phyloP scores from a whole-genome alignment of 495 filamentous ascomycete species.

The Glarea lozoyensis region DNA sequence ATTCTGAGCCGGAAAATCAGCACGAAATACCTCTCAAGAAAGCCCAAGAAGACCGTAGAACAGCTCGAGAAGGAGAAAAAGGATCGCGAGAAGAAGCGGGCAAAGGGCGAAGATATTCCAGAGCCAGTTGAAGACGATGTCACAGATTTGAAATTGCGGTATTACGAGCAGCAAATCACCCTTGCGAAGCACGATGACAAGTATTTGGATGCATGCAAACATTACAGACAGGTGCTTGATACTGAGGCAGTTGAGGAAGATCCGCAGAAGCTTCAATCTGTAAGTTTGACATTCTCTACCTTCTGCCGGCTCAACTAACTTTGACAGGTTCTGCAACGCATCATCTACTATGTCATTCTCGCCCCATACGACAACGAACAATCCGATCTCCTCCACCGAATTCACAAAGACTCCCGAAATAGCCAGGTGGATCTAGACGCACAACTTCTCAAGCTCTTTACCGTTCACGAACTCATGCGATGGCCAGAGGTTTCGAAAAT shows the following conservation, averaged over 20 bases:
- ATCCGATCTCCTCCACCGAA: constrained; percentile 90
- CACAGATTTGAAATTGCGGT: constrained; percentile 90
- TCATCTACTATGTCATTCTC: constrained; percentile 95
- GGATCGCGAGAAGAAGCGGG: constrained; percentile 65
- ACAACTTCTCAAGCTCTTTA: constrained; percentile 84
- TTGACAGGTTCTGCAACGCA: constrained; percentile 71
- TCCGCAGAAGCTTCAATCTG: constrained; percentile 70
- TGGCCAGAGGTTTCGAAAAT: constrained; percentile 86
- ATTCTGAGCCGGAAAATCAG: constrained; percentile 96
- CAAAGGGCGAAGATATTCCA: constrained; percentile 72
- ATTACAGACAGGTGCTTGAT: constrained; percentile 91
- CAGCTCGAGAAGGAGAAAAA: constrained; percentile 84
- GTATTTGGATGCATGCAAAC: constrained; percentile 94
- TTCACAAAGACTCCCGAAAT: constrained; percentile 63
- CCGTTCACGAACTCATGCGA: constrained; percentile 92
- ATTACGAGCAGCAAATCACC: constrained; percentile 93
- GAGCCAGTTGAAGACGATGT: constrained; percentile 79
- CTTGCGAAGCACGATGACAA: constrained; percentile 94
- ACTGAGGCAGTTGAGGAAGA: constrained; percentile 90
- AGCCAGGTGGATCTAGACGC: constrained; percentile 62
- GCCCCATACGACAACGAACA: constrained; percentile 98
- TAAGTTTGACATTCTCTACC: constrained; percentile 35
- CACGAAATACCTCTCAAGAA: constrained; percentile 79
- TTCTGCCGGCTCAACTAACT: constrained; percentile 21
- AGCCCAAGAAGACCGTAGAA: constrained; percentile 80